Conservation (phyloP, 2,329 filamentous ascomycete species). For the Ophiostoma sp. region DNA sequence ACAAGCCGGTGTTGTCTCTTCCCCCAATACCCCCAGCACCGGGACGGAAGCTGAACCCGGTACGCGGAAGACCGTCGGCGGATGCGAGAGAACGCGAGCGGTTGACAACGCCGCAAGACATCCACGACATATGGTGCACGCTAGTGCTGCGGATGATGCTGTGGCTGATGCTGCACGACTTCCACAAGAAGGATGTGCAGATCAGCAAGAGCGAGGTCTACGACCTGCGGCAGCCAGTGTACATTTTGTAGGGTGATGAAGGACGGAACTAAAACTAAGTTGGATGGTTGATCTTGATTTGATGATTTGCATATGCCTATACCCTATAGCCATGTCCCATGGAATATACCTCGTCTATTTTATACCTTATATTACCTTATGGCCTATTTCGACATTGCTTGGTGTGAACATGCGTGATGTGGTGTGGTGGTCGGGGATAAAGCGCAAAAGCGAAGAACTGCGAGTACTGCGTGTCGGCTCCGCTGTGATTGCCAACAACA, state of each 20-base stretch:
- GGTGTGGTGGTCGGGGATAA: not conserved
- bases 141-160: constrained; percentile 55
- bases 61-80: too few relatives aligned
- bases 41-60: not conserved
- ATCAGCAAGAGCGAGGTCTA: constrained; percentile 48
- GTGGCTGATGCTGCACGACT: constrained; percentile 54
- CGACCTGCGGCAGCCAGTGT: constrained; percentile 52
- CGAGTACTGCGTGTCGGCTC: constrained; percentile 33
- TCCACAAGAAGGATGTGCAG: constrained; percentile 50
- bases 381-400: not conserved
- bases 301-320: not conserved
- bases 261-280: not conserved
- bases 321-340: not conserved
- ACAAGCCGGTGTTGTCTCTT: not conserved
- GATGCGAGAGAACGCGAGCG: not conserved
- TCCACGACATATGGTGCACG: constrained; percentile 47
- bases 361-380: not conserved
- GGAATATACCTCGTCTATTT: not conserved
- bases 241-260: constrained; percentile 35
- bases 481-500: constrained; percentile 41
- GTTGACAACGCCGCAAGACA: constrained; percentile 20
- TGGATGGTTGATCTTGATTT: not conserved
- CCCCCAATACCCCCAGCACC: not conserved
- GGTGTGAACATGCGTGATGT: not conserved
- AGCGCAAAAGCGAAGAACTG: constrained; percentile 30